Conservation (phyloP, 805 yeast genomes). For the Brettanomyces sp. region DNA sequence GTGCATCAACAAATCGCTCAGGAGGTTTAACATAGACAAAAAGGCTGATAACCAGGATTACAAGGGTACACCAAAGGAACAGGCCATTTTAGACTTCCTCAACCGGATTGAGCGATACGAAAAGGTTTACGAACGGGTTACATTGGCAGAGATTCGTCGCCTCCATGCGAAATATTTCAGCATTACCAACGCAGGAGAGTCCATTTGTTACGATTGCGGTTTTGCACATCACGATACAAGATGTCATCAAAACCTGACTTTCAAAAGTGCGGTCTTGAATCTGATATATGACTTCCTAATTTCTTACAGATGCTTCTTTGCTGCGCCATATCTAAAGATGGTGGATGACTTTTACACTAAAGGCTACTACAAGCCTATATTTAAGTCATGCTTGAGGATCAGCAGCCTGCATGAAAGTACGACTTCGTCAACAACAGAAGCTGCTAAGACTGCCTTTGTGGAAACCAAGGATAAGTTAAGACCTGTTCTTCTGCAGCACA, state of each 20-base stretch:
- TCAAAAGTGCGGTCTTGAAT: slow-evolving; percentile 17
- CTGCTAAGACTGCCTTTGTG: too few relatives aligned
- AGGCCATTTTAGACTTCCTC: slow-evolving; percentile 51
- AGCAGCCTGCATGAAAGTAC: slow-evolving; percentile 9
- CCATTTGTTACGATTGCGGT: slow-evolving; percentile 25
- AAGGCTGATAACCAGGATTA: slow-evolving; percentile 60
- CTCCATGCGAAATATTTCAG: slow-evolving; percentile 22
- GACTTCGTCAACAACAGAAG: slow-evolving; percentile 3
- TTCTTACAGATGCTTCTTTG: slow-evolving; percentile 25
- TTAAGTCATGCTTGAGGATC: too few relatives aligned
- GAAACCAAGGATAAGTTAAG: too few relatives aligned
- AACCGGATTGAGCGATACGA: slow-evolving; percentile 45
- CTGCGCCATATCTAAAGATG: slow-evolving; percentile 21
- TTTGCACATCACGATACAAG: slow-evolving; percentile 13
- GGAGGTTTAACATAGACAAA: slow-evolving; percentile 53
- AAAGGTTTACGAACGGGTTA: slow-evolving; percentile 28
- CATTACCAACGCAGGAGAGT: slow-evolving; percentile 26
- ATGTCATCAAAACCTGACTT: slow-evolving; percentile 22
- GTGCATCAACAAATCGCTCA: slow-evolving; percentile 41
- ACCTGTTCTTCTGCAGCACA: too few relatives aligned
- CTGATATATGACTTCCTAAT: slow-evolving; percentile 24
- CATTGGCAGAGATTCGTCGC: slow-evolving; percentile 23
- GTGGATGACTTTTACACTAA: slow-evolving; percentile 23
- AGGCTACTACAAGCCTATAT: slow-evolving; percentile 21
- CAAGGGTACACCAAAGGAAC: slow-evolving; percentile 37